These are phyloP conservation scores for Leishmania guyanensis DNA, from an alignment of 208 protist genomes.

Conservation along the genomic window DNA sequence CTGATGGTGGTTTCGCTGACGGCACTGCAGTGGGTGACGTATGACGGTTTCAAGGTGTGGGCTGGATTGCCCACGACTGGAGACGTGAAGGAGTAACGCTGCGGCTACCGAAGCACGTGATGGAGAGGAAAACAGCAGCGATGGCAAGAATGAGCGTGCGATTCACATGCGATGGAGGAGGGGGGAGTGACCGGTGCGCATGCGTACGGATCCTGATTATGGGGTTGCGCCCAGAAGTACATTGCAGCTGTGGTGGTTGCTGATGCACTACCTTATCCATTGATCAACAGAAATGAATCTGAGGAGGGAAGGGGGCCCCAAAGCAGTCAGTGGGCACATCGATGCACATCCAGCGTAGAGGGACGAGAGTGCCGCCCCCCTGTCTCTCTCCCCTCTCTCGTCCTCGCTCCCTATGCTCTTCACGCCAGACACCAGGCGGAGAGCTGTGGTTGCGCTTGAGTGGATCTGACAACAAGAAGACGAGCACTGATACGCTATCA, in stretches of 20 bases:
- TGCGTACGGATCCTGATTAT: neutral
- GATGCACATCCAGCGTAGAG: neutral
- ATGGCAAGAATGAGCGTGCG: neutral
- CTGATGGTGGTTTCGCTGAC: slow-evolving; percentile 94
- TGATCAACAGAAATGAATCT: neutral
- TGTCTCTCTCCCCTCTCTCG: neutral
- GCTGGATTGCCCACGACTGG: slow-evolving; percentile 65
- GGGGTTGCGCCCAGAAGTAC: neutral
- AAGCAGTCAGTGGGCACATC: neutral
- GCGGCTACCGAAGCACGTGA: neutral
- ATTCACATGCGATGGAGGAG: neutral
- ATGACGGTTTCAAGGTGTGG: slow-evolving; percentile 88
- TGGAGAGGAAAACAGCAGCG: neutral
- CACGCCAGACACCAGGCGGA: neutral
- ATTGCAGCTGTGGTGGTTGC: neutral
- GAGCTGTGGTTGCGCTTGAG: neutral
- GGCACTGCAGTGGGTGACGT: slow-evolving; percentile 95
- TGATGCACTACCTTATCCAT: neutral
- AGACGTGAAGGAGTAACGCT: neutral
- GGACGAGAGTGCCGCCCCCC: neutral
- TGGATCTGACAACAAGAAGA: neutral
- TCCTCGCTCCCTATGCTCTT: neutral
- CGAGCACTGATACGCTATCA: neutral
- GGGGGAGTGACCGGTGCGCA: neutral
- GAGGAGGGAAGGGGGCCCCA: neutral